Base-by-base conservation (phyloP, 352 stramenopile genomes). In the Thalassiosira exigua region DNA sequence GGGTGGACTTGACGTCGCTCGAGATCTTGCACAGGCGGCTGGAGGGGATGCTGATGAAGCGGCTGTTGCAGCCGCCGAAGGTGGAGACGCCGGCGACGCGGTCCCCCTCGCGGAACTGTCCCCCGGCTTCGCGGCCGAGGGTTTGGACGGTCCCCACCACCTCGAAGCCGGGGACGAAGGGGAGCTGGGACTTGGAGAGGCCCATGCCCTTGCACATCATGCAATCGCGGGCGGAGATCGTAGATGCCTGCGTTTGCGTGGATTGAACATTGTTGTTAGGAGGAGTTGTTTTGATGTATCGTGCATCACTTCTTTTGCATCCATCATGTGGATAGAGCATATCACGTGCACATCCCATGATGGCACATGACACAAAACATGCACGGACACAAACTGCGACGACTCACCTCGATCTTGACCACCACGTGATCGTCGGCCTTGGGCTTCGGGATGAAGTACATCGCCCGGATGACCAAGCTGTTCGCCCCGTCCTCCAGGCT, bases 401-500 rank as follows among this genome's bases (percentile, higher is more conserved):
- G 36, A 68, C 84, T 82, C 69, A 92, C 87, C 72, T 90, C 83
- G 46, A 91, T 69, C 78, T 90, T 79, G 39, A 93, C 58, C 9
- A 91, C 54, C 5, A 87, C 70, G 73, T 91, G 57, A 32, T 78
- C 46, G n/a, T 48, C 56, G 24, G 46, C n/a, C 26, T 58, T 53
- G 0, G 75, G 79, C 44, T 71, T 42, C 1, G 82, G 79, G 36
- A 74, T 50, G 54, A 56, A 76, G 69, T 88, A 79, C 66, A 80
- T 76, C 7, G 65, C 76, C 33, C 76, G 53, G 22, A 84, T 50
- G 11, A 80, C 59, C 27, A 84, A 70, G 12, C 19, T 48, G 56
- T 53, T 72, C 22, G n/a, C 50, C 65, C 19, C 53, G 46, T 12
- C 41, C 26, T 58, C 42, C 52, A 72, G 65, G 46, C 9, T 65